These are phyloP conservation scores for Chaetomiaceae sp. DNA, from an alignment of 2,329 filamentous ascomycete genomes.

Conservation along the genomic window DNA sequence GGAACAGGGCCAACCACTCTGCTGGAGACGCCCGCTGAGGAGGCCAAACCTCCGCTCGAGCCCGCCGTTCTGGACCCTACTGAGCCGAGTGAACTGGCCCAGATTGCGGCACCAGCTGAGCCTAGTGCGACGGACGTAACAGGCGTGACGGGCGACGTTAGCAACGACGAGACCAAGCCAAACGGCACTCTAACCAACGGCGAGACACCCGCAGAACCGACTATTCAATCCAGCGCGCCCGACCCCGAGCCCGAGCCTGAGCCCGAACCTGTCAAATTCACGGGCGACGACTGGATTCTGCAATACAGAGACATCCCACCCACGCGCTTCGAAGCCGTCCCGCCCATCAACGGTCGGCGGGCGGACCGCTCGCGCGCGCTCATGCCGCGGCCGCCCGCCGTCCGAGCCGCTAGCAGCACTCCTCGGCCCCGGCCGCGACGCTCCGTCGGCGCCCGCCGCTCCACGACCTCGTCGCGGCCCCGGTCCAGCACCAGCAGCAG, in stretches of 20 bases:
- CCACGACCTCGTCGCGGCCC: slow-evolving; percentile 34
- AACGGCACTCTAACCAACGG: slow-evolving; percentile 25
- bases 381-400: slow-evolving; percentile 34
- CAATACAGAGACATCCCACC: slow-evolving; percentile 57
- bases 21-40: slow-evolving; percentile 25
- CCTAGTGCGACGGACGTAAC: too few species aligned
- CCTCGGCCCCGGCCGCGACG: slow-evolving; percentile 36
- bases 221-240: slow-evolving; percentile 20
- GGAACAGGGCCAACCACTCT: slow-evolving; percentile 28
- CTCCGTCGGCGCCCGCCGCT: slow-evolving; percentile 29
- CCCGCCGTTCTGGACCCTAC: slow-evolving; percentile 34
- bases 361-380: slow-evolving; percentile 40
- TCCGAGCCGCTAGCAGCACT: slow-evolving; percentile 32
- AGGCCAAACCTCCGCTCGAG: slow-evolving; percentile 24
- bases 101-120: too few species aligned
- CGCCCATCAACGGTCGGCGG: slow-evolving; percentile 51
- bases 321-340: slow-evolving; percentile 72
- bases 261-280: slow-evolving; percentile 20
- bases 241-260: slow-evolving; percentile 21
- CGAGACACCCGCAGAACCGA: slow-evolving; percentile 17
- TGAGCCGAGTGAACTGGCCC: slow-evolving; percentile 35
- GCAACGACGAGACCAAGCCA: slow-evolving; percentile 18
- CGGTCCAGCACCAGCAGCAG: slow-evolving; percentile 33
- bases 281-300: slow-evolving; percentile 37
- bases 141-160: slow-evolving; percentile 22